Evolutionary conservation across 805 yeast species (phyloP).

Genomic region (Candida glaebosa): DNA sequence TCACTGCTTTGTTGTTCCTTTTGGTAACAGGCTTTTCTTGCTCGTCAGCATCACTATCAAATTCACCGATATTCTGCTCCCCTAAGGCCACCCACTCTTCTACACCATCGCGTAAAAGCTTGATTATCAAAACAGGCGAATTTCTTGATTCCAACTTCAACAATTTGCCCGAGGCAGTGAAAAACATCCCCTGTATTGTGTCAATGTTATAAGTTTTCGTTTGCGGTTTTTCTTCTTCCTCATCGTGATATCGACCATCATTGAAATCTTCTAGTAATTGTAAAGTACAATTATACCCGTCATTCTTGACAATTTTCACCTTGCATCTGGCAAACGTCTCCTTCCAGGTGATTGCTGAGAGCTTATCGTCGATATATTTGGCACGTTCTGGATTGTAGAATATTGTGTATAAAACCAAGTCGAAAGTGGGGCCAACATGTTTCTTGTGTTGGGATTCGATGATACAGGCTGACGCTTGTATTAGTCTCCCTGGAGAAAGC

Average conservation of each 20-base stretch:
- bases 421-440: slow-evolving; percentile 62
- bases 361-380: slow-evolving; percentile 24
- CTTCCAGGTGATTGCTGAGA: slow-evolving; percentile 61
- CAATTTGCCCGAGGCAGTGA: slow-evolving; percentile 66
- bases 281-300: slow-evolving; percentile 41
- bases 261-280: slow-evolving; percentile 55
- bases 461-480: slow-evolving; percentile 57
- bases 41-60: slow-evolving; percentile 16
- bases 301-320: slow-evolving; percentile 31
- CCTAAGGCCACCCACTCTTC: slow-evolving; percentile 56
- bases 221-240: slow-evolving; percentile 41
- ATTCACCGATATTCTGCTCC: slow-evolving; percentile 21
- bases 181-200: slow-evolving; percentile 51
- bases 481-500: slow-evolving; percentile 60
- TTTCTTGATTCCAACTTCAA: slow-evolving; percentile 59
- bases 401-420: slow-evolving; percentile 55
- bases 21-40: too few relatives aligned
- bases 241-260: slow-evolving; percentile 72
- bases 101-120: slow-evolving; percentile 23
- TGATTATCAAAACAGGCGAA: slow-evolving; percentile 65
- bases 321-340: slow-evolving; percentile 62
- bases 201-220: slow-evolving; percentile 32
- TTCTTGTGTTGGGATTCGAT: slow-evolving; percentile 19
- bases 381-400: slow-evolving; percentile 54
- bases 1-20: slow-evolving; percentile 7